Conservation (phyloP, 73 alveolate species). For the Urostyla sp. region DNA sequence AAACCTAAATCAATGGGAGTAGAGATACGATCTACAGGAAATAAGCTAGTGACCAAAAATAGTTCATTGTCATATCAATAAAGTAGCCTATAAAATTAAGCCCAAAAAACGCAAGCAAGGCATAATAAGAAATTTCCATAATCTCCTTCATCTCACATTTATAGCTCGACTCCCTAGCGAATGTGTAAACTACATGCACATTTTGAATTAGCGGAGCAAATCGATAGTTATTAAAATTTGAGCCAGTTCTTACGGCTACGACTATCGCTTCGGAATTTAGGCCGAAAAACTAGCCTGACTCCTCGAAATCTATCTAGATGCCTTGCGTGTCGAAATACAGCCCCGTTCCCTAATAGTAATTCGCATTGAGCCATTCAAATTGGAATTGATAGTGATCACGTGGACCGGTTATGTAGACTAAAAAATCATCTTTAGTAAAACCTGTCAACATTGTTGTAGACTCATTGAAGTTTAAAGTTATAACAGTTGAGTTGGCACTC, state of each 20-base stretch:
- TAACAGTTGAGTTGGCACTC: neutral
- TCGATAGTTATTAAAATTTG: neutral
- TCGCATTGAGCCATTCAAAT: neutral
- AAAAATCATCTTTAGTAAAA: slow-evolving; percentile 24
- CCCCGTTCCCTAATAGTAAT: slow-evolving; percentile 5
- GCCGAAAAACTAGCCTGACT: slow-evolving; percentile 30
- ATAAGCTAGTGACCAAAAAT: slow-evolving; percentile 28
- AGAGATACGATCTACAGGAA: neutral
- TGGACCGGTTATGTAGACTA: slow-evolving; percentile 22
- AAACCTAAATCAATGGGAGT: slow-evolving; percentile 11
- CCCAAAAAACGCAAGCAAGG: neutral
- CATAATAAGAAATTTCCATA: slow-evolving; percentile 25
- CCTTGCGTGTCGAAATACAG: neutral
- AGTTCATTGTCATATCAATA: slow-evolving; percentile 9
- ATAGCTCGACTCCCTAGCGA: slow-evolving; percentile 28
- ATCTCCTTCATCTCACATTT: slow-evolving; percentile 32
- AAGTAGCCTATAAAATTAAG: slow-evolving; percentile 25
- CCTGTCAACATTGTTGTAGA: slow-evolving; percentile 9
- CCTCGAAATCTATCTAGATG: neutral
- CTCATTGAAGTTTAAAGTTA: slow-evolving; percentile 12
- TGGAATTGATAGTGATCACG: neutral
- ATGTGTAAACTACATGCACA: slow-evolving; percentile 16
- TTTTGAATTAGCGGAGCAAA: slow-evolving; percentile 13
- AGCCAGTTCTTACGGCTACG: slow-evolving; percentile 14
- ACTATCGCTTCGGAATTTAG: slow-evolving; percentile 23